A percentile compares a stretch with the other conserved stretches of the same genome.
These are phyloP conservation scores for Coemansia sp. DNA, from an alignment of 192 early-diverging fungal species.

Conservation along the genomic window DNA sequence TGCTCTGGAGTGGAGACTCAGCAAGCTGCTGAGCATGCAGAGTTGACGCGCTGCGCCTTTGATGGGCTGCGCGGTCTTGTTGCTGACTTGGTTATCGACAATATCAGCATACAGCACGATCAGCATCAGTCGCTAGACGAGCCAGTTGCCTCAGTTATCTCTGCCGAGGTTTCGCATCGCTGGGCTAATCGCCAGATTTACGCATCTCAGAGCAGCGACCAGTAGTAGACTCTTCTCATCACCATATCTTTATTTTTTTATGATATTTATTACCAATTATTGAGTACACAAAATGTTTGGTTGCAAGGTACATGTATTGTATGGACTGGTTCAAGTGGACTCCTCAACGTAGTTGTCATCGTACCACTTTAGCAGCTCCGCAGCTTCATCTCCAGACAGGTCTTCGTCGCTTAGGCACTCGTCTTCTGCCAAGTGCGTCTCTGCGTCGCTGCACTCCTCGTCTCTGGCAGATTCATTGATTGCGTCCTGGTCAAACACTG, in stretches of 20 bases:
- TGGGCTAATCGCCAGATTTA: conserved; percentile 40
- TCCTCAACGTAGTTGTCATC: conserved; percentile 33
- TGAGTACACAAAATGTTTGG: background rate
- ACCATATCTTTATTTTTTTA: background rate
- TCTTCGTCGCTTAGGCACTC: conserved; percentile 19
- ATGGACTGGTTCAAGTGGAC: background rate
- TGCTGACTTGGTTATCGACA: conserved; percentile 43
- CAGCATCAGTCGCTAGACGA: conserved; percentile 19
- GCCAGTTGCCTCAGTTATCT: conserved; percentile 27
- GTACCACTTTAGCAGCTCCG: conserved; percentile 52
- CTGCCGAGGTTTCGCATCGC: conserved; percentile 39
- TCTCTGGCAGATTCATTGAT: background rate
- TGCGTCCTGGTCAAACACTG: conserved; percentile 20
- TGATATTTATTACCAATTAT: background rate
- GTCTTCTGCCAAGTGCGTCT: conserved; percentile 2
- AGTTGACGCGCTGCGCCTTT: conserved; percentile 57
- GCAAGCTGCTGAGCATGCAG: conserved; percentile 67
- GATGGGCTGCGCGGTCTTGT: conserved; percentile 47
- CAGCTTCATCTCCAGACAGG: conserved; percentile 42
- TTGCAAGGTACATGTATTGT: background rate
- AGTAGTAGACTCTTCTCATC: conserved; percentile 6
- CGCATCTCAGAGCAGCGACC: conserved; percentile 47
- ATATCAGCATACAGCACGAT: conserved; percentile 19
- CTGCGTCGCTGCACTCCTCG: background rate
- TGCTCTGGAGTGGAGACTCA: conserved; percentile 72